Evolutionary conservation across 331 rosid species (phyloP), one percentile per base, ranked within the genome.

Genomic region (Saraca asoca): DNA sequence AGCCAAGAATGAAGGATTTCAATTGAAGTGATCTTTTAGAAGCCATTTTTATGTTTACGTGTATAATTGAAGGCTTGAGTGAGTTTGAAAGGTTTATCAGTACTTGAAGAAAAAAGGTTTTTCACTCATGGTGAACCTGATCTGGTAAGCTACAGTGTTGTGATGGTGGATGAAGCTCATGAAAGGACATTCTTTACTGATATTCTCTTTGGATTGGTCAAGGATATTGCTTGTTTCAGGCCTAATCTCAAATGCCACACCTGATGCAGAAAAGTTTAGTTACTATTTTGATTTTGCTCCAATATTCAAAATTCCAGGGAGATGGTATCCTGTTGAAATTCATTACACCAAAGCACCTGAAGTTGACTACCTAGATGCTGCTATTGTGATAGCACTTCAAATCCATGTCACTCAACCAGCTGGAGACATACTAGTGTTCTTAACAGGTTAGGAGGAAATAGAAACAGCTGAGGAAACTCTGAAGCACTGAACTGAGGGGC

Each of bases 101-200:
- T n/a, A n/a, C n/a, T n/a, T n/a, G n/a, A n/a, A n/a, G n/a, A n/a
- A n/a, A n/a, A n/a, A n/a, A n/a, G n/a, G n/a, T n/a, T n/a, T n/a
- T n/a, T n/a, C n/a, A n/a, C n/a, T n/a, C 93, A 90, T 75, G 90
- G 98, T 9, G 96, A 93, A 69, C 97, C 96, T 42, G 98, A 93
- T 82, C 88, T 93, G 16, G 86, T 83, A 41, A 74, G 97, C 79
- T 93, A 93, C 71, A 93, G 98, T 85, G 97, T 94, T 76, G 87
- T 90, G 73, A 94, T 94, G 98, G 96, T 94, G 87, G 98, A 94
- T 68, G 98, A 94, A 90, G 98, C 97, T 81, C 98, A 94, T 61
- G 98, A 94, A 82, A 86, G 98, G 62, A 94, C 98, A 68, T 94
- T 94, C 57, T 94, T 97, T 64, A 94, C 99, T 44, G 97, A 94